Percentiles rank a stretch among this genome's conserved stretches.
Evolutionary conservation across 257 asterid species (phyloP).

Genomic region (Nicotiana noctiflora): DNA sequence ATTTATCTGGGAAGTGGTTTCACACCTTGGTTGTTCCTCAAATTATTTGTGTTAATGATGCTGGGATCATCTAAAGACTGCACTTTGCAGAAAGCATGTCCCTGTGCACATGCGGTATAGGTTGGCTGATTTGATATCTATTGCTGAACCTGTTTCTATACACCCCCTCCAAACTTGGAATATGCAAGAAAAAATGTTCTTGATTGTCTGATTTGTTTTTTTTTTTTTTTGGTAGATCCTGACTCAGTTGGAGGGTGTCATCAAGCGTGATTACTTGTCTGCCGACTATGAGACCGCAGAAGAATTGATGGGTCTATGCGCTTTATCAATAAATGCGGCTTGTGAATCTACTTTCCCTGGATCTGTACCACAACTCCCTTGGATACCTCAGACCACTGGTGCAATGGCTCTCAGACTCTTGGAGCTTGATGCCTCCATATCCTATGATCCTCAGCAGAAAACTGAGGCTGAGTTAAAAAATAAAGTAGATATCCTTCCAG

Average conservation of each 20-base stretch:
- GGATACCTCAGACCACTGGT: slow-evolving; percentile 87
- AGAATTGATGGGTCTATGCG: slow-evolving; percentile 56
- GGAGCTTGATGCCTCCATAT: slow-evolving; percentile 81
- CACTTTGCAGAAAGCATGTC: not conserved
- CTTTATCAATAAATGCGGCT: slow-evolving; percentile 33
- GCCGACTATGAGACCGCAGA: slow-evolving; percentile 79
- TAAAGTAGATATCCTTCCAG: slow-evolving; percentile 55
- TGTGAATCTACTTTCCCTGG: slow-evolving; percentile 29
- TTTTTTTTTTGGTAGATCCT: slow-evolving; percentile 40
- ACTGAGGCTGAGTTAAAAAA: slow-evolving; percentile 40
- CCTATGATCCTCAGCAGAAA: slow-evolving; percentile 50
- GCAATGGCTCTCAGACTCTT: slow-evolving; percentile 85
- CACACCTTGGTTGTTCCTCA: not conserved
- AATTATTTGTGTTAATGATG: not conserved
- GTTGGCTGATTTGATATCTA: not conserved
- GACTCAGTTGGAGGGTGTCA: slow-evolving; percentile 65
- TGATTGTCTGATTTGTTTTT: not conserved
- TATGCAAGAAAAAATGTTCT: not conserved
- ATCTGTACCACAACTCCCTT: slow-evolving; percentile 61
- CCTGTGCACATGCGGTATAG: not conserved
- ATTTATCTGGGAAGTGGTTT: not conserved
- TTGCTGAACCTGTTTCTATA: not conserved
- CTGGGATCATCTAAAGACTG: not conserved
- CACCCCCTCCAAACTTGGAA: not conserved
- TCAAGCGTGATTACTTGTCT: slow-evolving; percentile 66